phyloP scores from a whole-genome alignment of 805 yeast genomes.

The Dipodascus geniculatus region DNA sequence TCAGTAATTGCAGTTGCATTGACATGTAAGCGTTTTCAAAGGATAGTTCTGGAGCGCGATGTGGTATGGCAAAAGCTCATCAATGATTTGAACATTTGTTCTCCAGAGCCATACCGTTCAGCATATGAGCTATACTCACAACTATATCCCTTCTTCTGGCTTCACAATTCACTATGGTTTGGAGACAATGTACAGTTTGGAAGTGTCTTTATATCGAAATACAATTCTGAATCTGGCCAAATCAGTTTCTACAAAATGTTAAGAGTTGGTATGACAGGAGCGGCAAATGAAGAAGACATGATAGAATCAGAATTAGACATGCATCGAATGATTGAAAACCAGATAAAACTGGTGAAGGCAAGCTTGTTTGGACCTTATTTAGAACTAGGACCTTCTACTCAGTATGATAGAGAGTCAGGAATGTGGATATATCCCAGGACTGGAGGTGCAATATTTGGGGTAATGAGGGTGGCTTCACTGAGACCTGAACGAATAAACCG shows the following conservation, averaged over 20 bases:
- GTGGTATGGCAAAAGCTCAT: constrained; percentile 14
- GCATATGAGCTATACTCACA: constrained; percentile 9
- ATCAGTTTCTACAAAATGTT: constrained; percentile 13
- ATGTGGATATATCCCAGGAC: constrained; percentile 7
- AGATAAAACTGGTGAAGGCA: background rate
- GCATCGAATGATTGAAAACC: constrained; percentile 4
- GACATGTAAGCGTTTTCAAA: constrained; percentile 11
- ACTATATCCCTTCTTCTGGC: constrained; percentile 16
- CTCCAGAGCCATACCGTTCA: constrained; percentile 12
- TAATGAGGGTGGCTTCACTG: constrained; percentile 13
- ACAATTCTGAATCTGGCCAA: constrained; percentile 11
- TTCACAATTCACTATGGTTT: constrained; percentile 19
- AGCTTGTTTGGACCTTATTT: constrained; percentile 7
- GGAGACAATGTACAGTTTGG: constrained; percentile 20
- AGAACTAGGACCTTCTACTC: constrained; percentile 5
- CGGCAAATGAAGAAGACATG: background rate
- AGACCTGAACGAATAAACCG: constrained; percentile 14
- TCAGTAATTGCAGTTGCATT: constrained; percentile 9
- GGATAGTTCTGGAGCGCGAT: constrained; percentile 8
- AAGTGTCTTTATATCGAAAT: constrained; percentile 14
- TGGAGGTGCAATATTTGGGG: constrained; percentile 7
- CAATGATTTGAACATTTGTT: constrained; percentile 4
- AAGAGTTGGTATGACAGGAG: constrained; percentile 1
- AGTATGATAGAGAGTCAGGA: constrained; percentile 9
- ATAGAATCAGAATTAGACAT: background rate